Evolutionary conservation across 371 early-diverging fungal genomes (phyloP).

Genomic region (Parasitella parasitica): DNA sequence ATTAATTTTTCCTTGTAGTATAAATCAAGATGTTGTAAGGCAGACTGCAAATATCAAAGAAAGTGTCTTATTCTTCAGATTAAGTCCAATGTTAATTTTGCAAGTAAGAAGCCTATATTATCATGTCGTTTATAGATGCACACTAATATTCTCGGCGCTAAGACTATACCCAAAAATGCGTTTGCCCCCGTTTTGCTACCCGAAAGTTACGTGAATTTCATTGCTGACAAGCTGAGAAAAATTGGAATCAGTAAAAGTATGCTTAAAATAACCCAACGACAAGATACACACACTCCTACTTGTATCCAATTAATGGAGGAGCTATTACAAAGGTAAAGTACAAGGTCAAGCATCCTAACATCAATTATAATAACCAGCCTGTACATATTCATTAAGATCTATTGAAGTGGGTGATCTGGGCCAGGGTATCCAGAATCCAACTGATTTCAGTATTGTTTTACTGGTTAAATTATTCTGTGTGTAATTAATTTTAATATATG

Average conservation of each 20-base stretch:
- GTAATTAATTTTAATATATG: too few relatives aligned
- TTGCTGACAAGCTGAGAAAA: not conserved
- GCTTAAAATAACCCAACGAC: not conserved
- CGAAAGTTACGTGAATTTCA: not conserved
- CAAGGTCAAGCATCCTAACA: not conserved
- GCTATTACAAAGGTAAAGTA: slow-evolving; percentile 3
- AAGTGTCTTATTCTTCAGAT: not conserved
- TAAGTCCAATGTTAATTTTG: slow-evolving; percentile 14
- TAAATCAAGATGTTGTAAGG: not conserved
- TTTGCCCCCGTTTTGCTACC: slow-evolving; percentile 5
- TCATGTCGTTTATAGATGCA: not conserved
- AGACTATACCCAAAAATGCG: slow-evolving; percentile 16
- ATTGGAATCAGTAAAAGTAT: not conserved
- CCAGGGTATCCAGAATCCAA: not conserved
- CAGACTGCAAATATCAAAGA: not conserved
- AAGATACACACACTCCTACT: not conserved
- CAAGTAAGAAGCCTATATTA: not conserved
- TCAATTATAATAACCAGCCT: too few relatives aligned
- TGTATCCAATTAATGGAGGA: slow-evolving; percentile 6
- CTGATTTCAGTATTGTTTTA: not conserved
- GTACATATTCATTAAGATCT: not conserved
- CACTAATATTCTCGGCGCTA: not conserved
- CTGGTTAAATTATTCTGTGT: not conserved
- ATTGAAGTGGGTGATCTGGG: not conserved
- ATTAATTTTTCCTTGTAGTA: not conserved